Base-by-base conservation (phyloP, 2,329 filamentous ascomycete species). In the Fonsecaea pedrosoi region DNA sequence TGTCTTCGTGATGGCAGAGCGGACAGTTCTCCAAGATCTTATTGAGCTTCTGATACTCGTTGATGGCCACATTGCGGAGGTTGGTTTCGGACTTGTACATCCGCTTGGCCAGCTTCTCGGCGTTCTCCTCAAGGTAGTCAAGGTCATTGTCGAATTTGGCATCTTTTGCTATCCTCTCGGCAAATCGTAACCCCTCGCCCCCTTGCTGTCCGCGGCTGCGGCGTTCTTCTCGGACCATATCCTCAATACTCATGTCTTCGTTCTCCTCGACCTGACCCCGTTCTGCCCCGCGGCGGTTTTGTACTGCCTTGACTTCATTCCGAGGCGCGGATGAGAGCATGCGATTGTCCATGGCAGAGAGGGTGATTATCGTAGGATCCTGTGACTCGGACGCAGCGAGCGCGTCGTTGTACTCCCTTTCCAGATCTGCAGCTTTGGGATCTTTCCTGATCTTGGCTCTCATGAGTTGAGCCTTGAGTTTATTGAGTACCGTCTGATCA, bases 51-150 rank as follows among this genome's bases (percentile, higher is more conserved):
- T 96, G 92, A 76, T 94, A 96, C 68, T 98, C 94, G 73, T 84
- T 84, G 69, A 99, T 91, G 3, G 96, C 93, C 60, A 88, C 86
- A 76, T 94, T 97, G 77, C 93, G 94, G 66, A 99, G 86, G 77
- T 92, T 93, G 70, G 92, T 84, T 71, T 96, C 92, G 45, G 90
- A 94, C 77, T 94, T 95, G 76, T 96, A 91, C 13, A 97, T 90
- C 32, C 91, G 89, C 74, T 89, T 90, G 34, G 94, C 94, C 12
- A 99, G 87, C 78, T 94, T 96, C 60, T 88, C 86, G 15, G 95
- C 95, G 75, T 99, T 98, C 73, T 98, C 95, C 77, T 99, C 94
- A 85, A 98, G 91, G 80, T 99, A 99, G 62, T 99, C 94, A 32
- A 99, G 87, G 77, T 96, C 91, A 74, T 96, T 89, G 75, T 92